A percentile compares a stretch with the other conserved stretches of the same genome.
These are phyloP conservation scores for Ilyonectria robusta DNA, from an alignment of 2,329 filamentous ascomycete species.

Conservation along the genomic window DNA sequence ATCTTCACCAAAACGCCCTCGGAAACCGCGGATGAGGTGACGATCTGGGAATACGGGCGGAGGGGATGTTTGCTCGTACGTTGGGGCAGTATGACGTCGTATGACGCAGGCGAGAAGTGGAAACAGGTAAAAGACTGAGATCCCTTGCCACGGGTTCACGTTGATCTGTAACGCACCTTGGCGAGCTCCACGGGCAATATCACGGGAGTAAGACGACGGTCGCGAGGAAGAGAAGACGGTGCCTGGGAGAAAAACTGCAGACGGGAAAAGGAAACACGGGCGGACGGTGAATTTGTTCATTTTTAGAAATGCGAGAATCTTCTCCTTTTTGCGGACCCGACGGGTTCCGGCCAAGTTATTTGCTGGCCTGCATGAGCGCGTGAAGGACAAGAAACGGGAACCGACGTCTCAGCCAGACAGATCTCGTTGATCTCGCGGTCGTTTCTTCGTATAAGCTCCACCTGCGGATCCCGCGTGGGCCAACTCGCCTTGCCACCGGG, in stretches of 20 bases:
- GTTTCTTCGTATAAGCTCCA: slow-evolving; percentile 7
- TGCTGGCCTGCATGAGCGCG: not conserved
- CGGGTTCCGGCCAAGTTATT: not conserved
- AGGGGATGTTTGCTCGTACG: not conserved
- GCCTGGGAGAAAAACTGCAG: not conserved
- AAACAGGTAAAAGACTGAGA: not conserved
- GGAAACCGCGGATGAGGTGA: not conserved
- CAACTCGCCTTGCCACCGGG: not conserved
- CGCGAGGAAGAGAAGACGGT: not conserved
- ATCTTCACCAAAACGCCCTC: not conserved
- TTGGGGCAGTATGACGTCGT: not conserved
- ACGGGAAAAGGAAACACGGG: not conserved
- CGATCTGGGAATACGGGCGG: not conserved
- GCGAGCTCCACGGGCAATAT: not conserved
- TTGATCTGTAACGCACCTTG: not conserved
- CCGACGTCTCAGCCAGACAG: not conserved
- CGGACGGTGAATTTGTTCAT: not conserved
- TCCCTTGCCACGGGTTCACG: not conserved
- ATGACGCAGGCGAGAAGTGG: not conserved
- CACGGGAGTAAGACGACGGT: not conserved
- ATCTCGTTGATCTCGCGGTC: slow-evolving; percentile 6
- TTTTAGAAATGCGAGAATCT: not conserved
- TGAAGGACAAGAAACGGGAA: slow-evolving; percentile 3
- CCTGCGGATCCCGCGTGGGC: not conserved
- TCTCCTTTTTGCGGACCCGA: not conserved